Conservation (phyloP, 108 stramenopile species). For the Nitzschia sp. region DNA sequence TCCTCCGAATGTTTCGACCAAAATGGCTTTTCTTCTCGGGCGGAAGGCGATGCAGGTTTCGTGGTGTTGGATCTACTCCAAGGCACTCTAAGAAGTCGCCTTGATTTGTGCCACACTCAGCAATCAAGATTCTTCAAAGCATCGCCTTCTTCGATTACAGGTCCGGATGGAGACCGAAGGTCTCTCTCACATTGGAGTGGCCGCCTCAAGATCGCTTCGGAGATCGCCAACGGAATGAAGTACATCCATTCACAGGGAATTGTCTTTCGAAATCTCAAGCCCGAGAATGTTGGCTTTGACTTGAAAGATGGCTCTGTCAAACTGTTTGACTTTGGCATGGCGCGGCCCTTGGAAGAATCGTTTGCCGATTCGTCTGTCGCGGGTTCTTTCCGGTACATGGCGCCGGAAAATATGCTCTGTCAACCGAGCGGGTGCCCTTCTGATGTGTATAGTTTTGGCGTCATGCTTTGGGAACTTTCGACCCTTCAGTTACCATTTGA, state of each 20-base stretch:
- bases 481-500: slow-evolving; percentile 61
- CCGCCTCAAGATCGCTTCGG: neutral
- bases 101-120: neutral
- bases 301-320: slow-evolving; percentile 15
- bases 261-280: slow-evolving; percentile 28
- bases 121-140: slow-evolving; percentile 1
- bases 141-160: neutral
- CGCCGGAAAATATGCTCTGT: slow-evolving; percentile 44
- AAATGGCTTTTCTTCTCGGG: neutral
- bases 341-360: slow-evolving; percentile 20
- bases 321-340: slow-evolving; percentile 69
- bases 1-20: slow-evolving; percentile 1
- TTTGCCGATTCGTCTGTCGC: neutral
- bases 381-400: slow-evolving; percentile 61
- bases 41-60: slow-evolving; percentile 14
- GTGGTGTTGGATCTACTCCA: slow-evolving; percentile 7
- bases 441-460: slow-evolving; percentile 76
- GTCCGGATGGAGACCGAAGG: neutral
- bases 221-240: slow-evolving; percentile 37
- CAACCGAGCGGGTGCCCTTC: slow-evolving; percentile 49
- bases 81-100: slow-evolving; percentile 19
- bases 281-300: slow-evolving; percentile 49
- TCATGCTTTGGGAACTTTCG: slow-evolving; percentile 64
- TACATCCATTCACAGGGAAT: slow-evolving; percentile 47
- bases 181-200: neutral